Conservation (phyloP, 2,329 filamentous ascomycete species). For the Cladosporium sp. region DNA sequence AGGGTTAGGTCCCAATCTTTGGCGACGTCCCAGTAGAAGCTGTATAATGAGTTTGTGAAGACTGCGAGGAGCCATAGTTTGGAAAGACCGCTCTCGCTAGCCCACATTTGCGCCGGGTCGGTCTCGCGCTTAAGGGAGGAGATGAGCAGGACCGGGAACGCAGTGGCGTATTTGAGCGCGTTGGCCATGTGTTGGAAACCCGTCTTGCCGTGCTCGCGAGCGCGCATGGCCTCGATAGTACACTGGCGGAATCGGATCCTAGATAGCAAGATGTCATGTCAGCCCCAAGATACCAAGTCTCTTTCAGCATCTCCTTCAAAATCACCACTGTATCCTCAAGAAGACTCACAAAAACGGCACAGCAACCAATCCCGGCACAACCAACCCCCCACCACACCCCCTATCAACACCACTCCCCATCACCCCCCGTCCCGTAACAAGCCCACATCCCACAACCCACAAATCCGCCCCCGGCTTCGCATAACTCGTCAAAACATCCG, state of each 20-base stretch:
- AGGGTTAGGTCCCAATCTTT: conserved; percentile 96
- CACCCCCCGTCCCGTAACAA: conserved; percentile 57
- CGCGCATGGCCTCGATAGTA: conserved; percentile 79
- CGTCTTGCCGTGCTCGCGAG: conserved; percentile 53
- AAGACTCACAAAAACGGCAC: conserved; percentile 64
- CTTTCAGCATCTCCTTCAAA: neutral
- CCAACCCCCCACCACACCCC: conserved; percentile 72
- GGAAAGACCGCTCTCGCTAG: conserved; percentile 14
- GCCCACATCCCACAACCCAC: conserved; percentile 88
- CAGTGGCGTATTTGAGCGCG: conserved; percentile 89
- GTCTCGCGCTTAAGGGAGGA: conserved; percentile 23
- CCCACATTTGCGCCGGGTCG: conserved; percentile 18
- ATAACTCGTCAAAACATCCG: conserved; percentile 93
- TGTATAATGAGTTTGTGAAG: conserved; percentile 81
- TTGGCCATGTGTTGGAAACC: conserved; percentile 75
- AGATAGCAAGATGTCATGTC: neutral
- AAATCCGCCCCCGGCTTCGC: conserved; percentile 88
- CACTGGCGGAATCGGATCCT: conserved; percentile 86
- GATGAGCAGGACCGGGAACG: conserved; percentile 87
- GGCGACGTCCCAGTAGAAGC: conserved; percentile 97
- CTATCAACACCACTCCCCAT: conserved; percentile 77
- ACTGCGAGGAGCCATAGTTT: conserved; percentile 30
- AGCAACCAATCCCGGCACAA: conserved; percentile 82
- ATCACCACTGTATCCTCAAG: neutral
- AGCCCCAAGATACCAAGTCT: neutral